Base-by-base conservation (phyloP, 371 early-diverging fungal genomes). In the Saksenaea vasiformis region DNA sequence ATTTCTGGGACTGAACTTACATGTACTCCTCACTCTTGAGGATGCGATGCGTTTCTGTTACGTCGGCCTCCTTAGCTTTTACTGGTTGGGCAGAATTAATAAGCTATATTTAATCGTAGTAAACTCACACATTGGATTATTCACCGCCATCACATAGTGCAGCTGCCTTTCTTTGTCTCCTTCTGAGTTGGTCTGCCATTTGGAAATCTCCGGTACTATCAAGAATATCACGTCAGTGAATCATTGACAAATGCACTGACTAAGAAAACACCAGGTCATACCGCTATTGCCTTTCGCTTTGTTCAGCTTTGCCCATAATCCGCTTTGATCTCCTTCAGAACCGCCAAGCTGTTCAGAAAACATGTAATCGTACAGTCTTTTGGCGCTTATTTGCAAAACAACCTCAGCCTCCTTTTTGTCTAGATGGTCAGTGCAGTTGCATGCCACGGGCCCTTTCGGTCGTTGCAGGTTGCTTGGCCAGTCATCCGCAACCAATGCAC, bases 401-500 rank as follows among this genome's bases (percentile, higher is more conserved):
- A 82, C 58, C 11, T 89, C 83, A 3, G 76, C 60, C 35, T 86
- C 87, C 10, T 71, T 62, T 58, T 85, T 85, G 26, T 92, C 92
- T 15, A 86, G 60, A 73, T 92, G 92, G 26, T 83, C 85, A 28
- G 82, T 71, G 64, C 92, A 92, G 9, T 76, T 76, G 56, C 92
- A 92, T 1, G 61, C 17, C 0, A 84, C 81, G n/a, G 82, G 82
- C 0, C 66, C 73, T 14, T 77, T 39, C 0, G 90, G 87, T 17
- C 58, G 53, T 10, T 58, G 58, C 11, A 68, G n/a, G 35, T 56
- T 38, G 10, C 34, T 26, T 19, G 68, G 68, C 69, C 66, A 72
- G 1, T 44, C 56, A 2, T 56, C 26, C 1, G 27, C n/a, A 2
- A 56, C 61, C 10, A 61, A 61, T 14, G 56, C 44, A 15, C 24